A percentile compares a stretch with the other conserved stretches of the same genome.
These are phyloP conservation scores for Catharanthus roseus DNA, from an alignment of 257 asterid species.

Conservation along the genomic window DNA sequence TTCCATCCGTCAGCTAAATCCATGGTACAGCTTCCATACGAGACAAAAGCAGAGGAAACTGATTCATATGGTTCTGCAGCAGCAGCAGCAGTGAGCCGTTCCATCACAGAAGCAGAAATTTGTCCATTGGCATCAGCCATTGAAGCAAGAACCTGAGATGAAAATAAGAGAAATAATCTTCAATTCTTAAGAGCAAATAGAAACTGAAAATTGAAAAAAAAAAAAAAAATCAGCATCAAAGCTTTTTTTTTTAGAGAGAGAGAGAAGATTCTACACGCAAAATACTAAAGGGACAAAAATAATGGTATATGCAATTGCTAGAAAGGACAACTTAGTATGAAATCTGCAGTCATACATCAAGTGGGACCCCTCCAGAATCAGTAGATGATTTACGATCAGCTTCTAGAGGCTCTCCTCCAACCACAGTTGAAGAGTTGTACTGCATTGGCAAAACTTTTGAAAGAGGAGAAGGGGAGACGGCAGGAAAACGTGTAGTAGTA, in stretches of 20 bases:
- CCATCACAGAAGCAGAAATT: conserved; percentile 79
- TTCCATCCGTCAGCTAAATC: conserved; percentile 97
- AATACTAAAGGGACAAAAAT: background rate
- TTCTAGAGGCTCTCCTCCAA: conserved; percentile 47
- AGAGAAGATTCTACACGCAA: conserved; percentile 6
- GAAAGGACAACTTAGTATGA: background rate
- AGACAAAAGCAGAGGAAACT: conserved; percentile 86
- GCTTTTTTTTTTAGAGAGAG: too few species aligned
- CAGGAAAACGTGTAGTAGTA: conserved; percentile 59
- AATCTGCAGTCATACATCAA: conserved; percentile 54
- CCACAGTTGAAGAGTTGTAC: conserved; percentile 41
- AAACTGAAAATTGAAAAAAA: background rate
- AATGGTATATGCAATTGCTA: too few species aligned
- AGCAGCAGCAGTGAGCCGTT: conserved; percentile 87
- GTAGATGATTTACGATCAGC: conserved; percentile 58
- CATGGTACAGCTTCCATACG: conserved; percentile 81
- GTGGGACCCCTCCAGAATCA: conserved; percentile 68
- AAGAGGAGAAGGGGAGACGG: conserved; percentile 61
- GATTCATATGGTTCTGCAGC: conserved; percentile 97
- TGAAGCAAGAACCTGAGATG: conserved; percentile 72
- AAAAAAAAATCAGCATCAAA: background rate
- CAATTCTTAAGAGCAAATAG: conserved; percentile 8
- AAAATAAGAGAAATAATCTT: conserved; percentile 19
- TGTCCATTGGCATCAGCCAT: conserved; percentile 92
- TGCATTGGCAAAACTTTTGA: conserved; percentile 48